These are phyloP conservation scores for Syzygium aromaticum DNA, from an alignment of 345 rosid species.

Conservation along the genomic window DNA sequence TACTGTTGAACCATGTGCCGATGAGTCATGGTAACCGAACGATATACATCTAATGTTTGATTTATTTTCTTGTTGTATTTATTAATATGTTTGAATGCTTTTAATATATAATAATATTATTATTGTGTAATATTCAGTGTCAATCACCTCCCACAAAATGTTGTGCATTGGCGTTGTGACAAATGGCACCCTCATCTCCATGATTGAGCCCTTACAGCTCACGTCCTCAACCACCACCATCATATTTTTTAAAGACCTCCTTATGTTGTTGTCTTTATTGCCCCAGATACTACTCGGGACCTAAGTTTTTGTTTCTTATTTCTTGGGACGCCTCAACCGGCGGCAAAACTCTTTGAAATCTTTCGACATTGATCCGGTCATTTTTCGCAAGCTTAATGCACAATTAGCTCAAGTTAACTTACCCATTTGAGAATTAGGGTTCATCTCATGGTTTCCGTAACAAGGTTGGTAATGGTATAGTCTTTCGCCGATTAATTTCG, in stretches of 20 bases:
- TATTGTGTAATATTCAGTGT: background rate
- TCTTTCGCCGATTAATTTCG: background rate
- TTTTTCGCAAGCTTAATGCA: background rate
- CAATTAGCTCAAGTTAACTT: background rate
- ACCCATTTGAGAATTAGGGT: background rate
- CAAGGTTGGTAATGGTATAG: no score
- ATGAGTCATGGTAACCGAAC: fast-evolving
- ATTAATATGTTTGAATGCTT: background rate
- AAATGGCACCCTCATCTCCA: background rate
- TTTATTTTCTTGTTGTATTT: background rate
- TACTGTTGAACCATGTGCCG: fast-evolving
- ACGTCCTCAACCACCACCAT: background rate
- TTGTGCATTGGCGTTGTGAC: background rate
- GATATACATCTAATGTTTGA: background rate
- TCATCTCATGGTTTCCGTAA: no score
- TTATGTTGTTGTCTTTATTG: background rate
- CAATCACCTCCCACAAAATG: background rate
- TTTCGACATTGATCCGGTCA: background rate
- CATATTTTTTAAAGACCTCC: background rate
- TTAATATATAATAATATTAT: background rate
- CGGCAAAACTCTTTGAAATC: background rate
- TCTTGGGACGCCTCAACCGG: background rate
- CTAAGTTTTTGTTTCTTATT: background rate
- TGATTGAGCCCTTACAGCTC: background rate
- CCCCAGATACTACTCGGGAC: background rate